These are phyloP conservation scores for Hemisphaericaspora nanyangensis DNA, from an alignment of 805 yeast species.

Conservation along the genomic window DNA sequence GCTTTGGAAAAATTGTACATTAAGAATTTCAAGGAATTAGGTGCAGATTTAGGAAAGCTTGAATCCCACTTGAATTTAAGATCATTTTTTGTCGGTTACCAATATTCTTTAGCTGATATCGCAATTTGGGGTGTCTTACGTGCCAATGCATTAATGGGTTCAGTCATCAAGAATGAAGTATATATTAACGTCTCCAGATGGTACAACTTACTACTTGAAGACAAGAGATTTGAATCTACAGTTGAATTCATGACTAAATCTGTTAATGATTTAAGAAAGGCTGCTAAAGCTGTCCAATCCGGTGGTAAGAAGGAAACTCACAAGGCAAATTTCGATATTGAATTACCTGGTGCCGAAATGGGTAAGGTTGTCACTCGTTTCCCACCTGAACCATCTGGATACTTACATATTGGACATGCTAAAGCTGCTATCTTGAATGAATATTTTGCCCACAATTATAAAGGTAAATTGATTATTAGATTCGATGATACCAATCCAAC, in stretches of 20 bases:
- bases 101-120: slow-evolving; percentile 73
- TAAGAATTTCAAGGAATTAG: slow-evolving; percentile 85
- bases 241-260: slow-evolving; percentile 66
- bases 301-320: slow-evolving; percentile 80
- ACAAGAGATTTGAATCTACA: slow-evolving; percentile 63
- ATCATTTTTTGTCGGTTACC: slow-evolving; percentile 68
- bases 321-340: slow-evolving; percentile 94
- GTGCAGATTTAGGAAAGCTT: slow-evolving; percentile 71
- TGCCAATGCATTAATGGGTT: slow-evolving; percentile 90
- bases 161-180: slow-evolving; percentile 79
- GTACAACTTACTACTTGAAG: slow-evolving; percentile 75
- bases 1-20: slow-evolving; percentile 66
- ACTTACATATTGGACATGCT: slow-evolving; percentile 98
- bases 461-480: slow-evolving; percentile 94
- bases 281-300: slow-evolving; percentile 44
- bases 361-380: slow-evolving; percentile 98
- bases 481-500: slow-evolving; percentile 98
- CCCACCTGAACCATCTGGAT: slow-evolving; percentile 99
- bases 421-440: slow-evolving; percentile 97
- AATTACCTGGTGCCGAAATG: slow-evolving; percentile 82
- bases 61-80: slow-evolving; percentile 84
- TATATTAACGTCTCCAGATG: slow-evolving; percentile 89
- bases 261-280: slow-evolving; percentile 68
- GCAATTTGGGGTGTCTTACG: slow-evolving; percentile 92
- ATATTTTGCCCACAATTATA: slow-evolving; percentile 92